Evolutionary conservation across 164 flowering plant species (phyloP).

Genomic region (Malania oleifera): DNA sequence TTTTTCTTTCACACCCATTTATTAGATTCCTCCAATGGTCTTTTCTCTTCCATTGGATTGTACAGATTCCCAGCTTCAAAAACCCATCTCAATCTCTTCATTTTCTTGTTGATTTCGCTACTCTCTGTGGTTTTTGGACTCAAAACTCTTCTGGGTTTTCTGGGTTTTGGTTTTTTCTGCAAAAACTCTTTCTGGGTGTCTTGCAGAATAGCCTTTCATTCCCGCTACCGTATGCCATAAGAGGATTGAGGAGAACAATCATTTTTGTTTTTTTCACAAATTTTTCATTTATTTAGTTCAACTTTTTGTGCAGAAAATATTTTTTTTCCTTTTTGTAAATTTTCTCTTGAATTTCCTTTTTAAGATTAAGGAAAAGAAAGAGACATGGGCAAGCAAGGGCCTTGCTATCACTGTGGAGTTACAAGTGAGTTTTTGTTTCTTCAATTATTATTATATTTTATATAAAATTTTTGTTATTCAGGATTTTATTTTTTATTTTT

Average conservation of each 20-base stretch:
- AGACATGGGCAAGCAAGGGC: constrained; percentile 91
- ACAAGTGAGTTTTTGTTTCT: constrained; percentile 77
- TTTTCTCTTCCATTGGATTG: constrained; percentile 47
- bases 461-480: not conserved
- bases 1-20: constrained; percentile 35
- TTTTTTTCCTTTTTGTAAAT: constrained; percentile 11
- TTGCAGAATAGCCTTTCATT: constrained; percentile 18
- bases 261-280: constrained; percentile 8
- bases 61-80: constrained; percentile 37
- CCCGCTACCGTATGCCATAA: constrained; percentile 14
- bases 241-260: constrained; percentile 18
- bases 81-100: constrained; percentile 31
- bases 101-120: constrained; percentile 19
- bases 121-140: constrained; percentile 20
- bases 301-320: constrained; percentile 13
- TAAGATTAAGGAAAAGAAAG: constrained; percentile 20
- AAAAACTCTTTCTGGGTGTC: constrained; percentile 37
- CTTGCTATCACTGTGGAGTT: constrained; percentile 98
- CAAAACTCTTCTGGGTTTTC: constrained; percentile 31
- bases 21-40: constrained; percentile 56
- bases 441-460: constrained; percentile 11
- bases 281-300: constrained; percentile 9
- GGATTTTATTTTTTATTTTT: not conserved
- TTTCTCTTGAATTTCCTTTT: constrained; percentile 13
- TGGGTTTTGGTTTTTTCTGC: constrained; percentile 27